Percentiles rank a stretch among this genome's conserved stretches.
Evolutionary conservation across 2,329 filamentous ascomycete species (phyloP).

Genomic region (Ploettnerulaceae sp.): DNA sequence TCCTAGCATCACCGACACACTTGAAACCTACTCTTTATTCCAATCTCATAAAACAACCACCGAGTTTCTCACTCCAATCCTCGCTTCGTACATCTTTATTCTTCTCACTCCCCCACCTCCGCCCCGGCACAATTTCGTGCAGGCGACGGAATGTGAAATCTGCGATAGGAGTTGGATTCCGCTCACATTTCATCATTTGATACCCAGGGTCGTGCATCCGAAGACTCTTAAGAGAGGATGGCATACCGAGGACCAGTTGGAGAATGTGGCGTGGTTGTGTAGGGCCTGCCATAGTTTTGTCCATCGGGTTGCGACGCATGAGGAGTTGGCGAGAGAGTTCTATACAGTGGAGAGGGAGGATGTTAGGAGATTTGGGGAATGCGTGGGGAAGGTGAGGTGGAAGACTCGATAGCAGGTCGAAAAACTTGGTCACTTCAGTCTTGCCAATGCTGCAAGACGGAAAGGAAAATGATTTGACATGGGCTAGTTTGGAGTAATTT

Average conservation of each 20-base stretch:
- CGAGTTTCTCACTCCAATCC: conserved; percentile 57
- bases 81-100: conserved; percentile 57
- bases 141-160: conserved; percentile 63
- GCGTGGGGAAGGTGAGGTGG: conserved; percentile 72
- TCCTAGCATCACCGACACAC: conserved; percentile 58
- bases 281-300: conserved; percentile 80
- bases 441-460: too few relatives aligned
- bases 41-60: conserved; percentile 40
- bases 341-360: conserved; percentile 75
- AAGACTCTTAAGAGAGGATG: conserved; percentile 74
- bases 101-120: conserved; percentile 59
- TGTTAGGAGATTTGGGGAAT: conserved; percentile 64
- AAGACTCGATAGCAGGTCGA: conserved; percentile 42
- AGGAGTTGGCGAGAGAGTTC: conserved; percentile 68
- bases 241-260: conserved; percentile 69
- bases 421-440: not conserved
- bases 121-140: conserved; percentile 50
- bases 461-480: too few relatives aligned
- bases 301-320: conserved; percentile 68
- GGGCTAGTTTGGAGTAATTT: too few relatives aligned
- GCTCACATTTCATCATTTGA: conserved; percentile 79
- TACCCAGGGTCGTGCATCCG: conserved; percentile 71
- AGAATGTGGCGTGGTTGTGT: conserved; percentile 83
- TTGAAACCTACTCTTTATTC: conserved; percentile 60
- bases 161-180: conserved; percentile 70